Evolutionary conservation across 1,284 basidiomycete genomes (phyloP), one percentile per base, ranked within the genome.

Genomic region (Ceratorhiza oryzae-sativae): DNA sequence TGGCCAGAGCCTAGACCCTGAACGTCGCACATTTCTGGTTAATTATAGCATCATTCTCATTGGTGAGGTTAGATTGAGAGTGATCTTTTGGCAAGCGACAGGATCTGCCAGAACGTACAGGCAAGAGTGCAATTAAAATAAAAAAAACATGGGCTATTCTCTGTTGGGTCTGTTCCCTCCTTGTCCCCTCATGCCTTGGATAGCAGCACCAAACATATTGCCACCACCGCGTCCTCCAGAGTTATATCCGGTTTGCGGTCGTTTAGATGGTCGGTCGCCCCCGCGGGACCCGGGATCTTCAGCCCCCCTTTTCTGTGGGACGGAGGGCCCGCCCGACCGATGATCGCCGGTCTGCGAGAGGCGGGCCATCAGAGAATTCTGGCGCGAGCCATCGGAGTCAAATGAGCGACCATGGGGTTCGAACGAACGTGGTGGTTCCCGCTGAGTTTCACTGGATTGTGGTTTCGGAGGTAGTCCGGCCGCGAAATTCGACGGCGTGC

Each of bases 121-220:
- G n/a, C 15, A 1, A 56, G 36, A 55, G 8, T 23, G 34, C n/a
- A n/a, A n/a, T n/a, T n/a, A 13, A 18, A 32, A 53, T 2, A n/a
- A 25, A 10, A n/a, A 25, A 36, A 34, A 10, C 6, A 27, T 5
- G 3, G 12, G 27, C 39, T 36, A 59, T 70, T 36, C 67, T 23
- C 30, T 58, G 41, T 10, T 60, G 9, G 65, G 20, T 32, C 67
- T 51, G 45, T 46, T 71, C 45, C 58, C 55, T 23, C 55, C 55
- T 56, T 56, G 55, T 71, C 68, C 68, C 9, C 68, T 59, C 68
- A 71, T 60, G 32, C 67, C 67, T 20, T 71, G 68, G 1, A 71
- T 48, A 10, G 68, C 68, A 51, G 68, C 68, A 23, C 55, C 55
- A 45, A 71, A 71, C n/a, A 48, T 59, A 34, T 56, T 56, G 13